phyloP scores from a whole-genome alignment of 2,329 filamentous ascomycete species.

The Diaporthe velutina region DNA sequence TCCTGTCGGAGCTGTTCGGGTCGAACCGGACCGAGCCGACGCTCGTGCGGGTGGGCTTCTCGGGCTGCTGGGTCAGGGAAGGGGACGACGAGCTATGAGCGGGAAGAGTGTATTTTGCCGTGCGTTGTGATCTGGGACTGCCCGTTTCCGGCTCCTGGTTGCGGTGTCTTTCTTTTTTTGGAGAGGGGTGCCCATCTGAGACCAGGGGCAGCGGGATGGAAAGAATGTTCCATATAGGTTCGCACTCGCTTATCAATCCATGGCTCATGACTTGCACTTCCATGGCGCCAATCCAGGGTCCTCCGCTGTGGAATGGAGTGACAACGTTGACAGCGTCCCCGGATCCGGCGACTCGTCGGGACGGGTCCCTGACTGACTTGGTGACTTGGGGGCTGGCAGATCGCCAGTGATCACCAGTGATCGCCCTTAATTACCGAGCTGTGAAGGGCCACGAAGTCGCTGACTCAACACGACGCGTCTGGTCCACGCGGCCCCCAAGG shows the following conservation, averaged over 20 bases:
- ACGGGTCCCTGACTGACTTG: background rate
- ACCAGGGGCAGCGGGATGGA: background rate
- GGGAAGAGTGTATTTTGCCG: too few species aligned
- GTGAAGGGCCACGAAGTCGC: background rate
- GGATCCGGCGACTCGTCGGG: constrained; percentile 15
- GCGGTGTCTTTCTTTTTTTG: background rate
- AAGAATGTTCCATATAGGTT: background rate
- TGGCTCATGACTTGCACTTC: background rate
- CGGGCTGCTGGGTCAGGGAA: constrained; percentile 33
- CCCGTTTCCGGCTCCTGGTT: constrained; percentile 4
- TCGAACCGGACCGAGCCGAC: constrained; percentile 41
- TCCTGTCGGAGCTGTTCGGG: constrained; percentile 44
- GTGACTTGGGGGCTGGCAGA: background rate
- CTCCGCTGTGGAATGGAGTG: background rate
- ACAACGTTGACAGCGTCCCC: background rate
- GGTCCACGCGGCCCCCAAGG: background rate
- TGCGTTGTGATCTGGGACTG: background rate
- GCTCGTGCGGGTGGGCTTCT: constrained; percentile 36
- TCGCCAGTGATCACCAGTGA: constrained; percentile 8
- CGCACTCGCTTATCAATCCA: background rate
- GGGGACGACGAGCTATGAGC: background rate
- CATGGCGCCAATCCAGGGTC: background rate
- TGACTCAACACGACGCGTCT: constrained; percentile 24
- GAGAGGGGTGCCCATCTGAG: background rate
- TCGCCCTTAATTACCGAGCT: constrained; percentile 10